Conservation (phyloP, 2,329 filamentous ascomycete species). For the Sporothrix variecibatus region DNA sequence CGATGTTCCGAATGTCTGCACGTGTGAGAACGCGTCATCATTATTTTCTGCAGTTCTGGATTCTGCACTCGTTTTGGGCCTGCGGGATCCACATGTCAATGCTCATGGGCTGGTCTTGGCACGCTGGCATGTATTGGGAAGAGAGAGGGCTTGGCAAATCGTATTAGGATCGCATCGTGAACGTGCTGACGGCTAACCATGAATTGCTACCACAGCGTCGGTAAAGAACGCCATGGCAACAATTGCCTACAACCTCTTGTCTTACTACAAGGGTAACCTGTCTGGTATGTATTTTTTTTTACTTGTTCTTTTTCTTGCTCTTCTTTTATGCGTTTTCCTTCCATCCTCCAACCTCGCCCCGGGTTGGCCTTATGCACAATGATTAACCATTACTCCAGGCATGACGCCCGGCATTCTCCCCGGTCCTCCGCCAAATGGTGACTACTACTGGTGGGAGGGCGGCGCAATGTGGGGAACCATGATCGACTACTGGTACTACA, state of each 20-base stretch:
- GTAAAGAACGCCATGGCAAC: conserved; percentile 50
- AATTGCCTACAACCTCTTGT: conserved; percentile 54
- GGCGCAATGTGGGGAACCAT: conserved; percentile 39
- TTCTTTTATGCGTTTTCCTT: background rate
- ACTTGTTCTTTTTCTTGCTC: background rate
- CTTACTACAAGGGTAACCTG: conserved; percentile 54
- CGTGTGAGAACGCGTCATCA: conserved; percentile 15
- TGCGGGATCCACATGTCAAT: background rate
- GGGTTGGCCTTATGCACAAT: background rate
- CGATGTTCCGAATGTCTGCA: background rate
- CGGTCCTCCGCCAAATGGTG: conserved; percentile 37
- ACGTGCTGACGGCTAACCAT: conserved; percentile 13
- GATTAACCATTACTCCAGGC: conserved; percentile 2
- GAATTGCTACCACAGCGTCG: conserved; percentile 40
- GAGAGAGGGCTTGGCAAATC: conserved; percentile 18
- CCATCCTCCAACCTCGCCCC: background rate
- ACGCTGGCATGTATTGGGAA: conserved; percentile 9
- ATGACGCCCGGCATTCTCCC: conserved; percentile 37
- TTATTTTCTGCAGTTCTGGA: background rate
- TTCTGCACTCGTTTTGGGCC: background rate
- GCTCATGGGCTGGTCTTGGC: conserved; percentile 20
- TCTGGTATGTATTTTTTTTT: conserved; percentile 28
- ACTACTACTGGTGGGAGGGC: conserved; percentile 43
- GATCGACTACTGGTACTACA: conserved; percentile 46
- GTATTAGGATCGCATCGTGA: conserved; percentile 5